Conservation (phyloP, 2,329 filamentous ascomycete genomes). For the Arthrobotrys entomopaga region DNA sequence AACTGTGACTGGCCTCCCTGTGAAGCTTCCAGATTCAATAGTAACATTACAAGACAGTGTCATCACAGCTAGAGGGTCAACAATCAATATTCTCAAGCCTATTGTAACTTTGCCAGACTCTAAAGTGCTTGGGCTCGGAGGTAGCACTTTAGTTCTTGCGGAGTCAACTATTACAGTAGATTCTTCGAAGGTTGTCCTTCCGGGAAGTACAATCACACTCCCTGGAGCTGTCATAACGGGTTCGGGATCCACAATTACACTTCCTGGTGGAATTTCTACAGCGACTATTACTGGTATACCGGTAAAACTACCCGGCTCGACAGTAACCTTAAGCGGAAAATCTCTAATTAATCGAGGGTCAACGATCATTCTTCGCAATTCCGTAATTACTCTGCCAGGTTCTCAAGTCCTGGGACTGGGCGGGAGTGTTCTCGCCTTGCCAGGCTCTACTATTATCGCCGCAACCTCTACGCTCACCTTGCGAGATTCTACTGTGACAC, state of each 20-base stretch:
- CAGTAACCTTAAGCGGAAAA: neutral
- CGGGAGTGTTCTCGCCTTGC: no score
- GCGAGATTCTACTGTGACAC: neutral
- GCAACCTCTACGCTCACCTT: neutral
- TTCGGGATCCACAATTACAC: neutral
- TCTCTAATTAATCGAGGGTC: neutral
- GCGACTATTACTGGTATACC: neutral
- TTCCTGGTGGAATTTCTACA: neutral
- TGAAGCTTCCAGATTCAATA: neutral
- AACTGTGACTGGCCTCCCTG: no score
- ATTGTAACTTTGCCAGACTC: neutral
- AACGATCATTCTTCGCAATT: neutral
- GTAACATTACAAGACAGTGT: neutral
- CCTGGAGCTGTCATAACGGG: neutral
- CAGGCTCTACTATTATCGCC: no score
- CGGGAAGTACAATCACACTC: neutral
- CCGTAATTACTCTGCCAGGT: neutral
- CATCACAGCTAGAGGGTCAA: neutral
- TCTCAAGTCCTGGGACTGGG: no score
- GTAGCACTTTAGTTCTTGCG: constrained; percentile 1
- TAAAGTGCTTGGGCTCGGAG: neutral
- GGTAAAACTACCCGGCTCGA: neutral
- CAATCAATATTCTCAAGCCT: neutral
- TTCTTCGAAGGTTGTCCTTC: neutral
- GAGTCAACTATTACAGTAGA: neutral